Percentiles rank a stretch among this genome's conserved stretches.
Evolutionary conservation across 2,329 filamentous ascomycete species (phyloP).

Genomic region (Thermothelomyces thermophilus): DNA sequence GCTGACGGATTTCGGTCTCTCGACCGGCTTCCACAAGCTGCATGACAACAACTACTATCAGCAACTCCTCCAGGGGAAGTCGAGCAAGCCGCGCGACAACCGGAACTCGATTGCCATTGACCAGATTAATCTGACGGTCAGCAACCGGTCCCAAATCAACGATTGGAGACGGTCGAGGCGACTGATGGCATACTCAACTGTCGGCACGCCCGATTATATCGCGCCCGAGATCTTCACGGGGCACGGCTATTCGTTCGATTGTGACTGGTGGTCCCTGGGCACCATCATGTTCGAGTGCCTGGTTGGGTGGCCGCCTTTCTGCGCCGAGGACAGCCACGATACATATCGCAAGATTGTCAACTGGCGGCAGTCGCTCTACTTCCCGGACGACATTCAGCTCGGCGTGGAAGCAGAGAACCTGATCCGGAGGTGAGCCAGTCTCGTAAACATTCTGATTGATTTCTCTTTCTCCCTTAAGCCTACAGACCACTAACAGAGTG

Average conservation of each 20-base stretch:
- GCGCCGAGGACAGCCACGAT: constrained; percentile 93
- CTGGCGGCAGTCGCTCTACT: constrained; percentile 92
- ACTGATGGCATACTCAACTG: constrained; percentile 95
- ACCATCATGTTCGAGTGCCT: constrained; percentile 99
- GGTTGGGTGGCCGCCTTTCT: constrained; percentile 98
- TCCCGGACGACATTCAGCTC: constrained; percentile 89
- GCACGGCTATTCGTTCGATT: constrained; percentile 91
- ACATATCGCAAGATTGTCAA: constrained; percentile 99
- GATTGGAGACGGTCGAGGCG: constrained; percentile 95
- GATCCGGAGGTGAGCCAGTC: constrained; percentile 83
- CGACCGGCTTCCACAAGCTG: constrained; percentile 94
- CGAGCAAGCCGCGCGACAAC: constrained; percentile 68
- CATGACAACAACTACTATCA: constrained; percentile 99
- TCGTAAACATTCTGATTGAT: constrained; percentile 11
- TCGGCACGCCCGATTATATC: constrained; percentile 97
- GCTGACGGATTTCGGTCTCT: constrained; percentile 94
- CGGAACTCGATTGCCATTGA: constrained; percentile 92
- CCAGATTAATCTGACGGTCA: constrained; percentile 96
- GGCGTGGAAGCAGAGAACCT: constrained; percentile 85
- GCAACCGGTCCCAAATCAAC: constrained; percentile 96
- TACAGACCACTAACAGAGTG: background rate
- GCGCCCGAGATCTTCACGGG: constrained; percentile 97
- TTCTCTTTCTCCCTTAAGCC: background rate
- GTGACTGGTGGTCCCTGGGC: constrained; percentile 98
- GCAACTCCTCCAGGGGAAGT: constrained; percentile 78